Percentiles rank a stretch among this genome's conserved stretches.
Conservation (phyloP, 345 rosid species). For the Mangifera indica region DNA sequence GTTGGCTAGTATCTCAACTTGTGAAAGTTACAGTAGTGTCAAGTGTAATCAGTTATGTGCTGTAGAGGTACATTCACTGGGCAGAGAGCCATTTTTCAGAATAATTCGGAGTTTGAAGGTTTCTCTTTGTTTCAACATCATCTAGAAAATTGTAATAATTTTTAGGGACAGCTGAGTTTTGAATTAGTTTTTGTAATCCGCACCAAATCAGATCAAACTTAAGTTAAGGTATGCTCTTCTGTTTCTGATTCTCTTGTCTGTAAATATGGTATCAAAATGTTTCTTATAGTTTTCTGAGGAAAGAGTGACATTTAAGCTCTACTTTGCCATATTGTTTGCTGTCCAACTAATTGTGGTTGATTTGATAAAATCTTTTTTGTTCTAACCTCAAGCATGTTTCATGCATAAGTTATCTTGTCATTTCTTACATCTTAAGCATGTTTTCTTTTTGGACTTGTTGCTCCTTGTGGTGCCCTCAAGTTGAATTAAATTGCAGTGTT, state of each 20-base stretch:
- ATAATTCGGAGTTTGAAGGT: too few species aligned
- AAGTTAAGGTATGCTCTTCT: not conserved
- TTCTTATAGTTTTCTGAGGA: too few species aligned
- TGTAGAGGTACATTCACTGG: not conserved
- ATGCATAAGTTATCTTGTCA: not conserved
- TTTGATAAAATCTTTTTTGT: not conserved
- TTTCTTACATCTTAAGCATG: not conserved
- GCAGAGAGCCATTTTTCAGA: not conserved
- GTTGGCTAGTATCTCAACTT: constrained; percentile 1
- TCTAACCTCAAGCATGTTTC: not conserved
- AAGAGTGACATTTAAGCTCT: too few species aligned
- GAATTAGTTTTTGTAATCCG: too few species aligned
- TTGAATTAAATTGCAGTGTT: not conserved
- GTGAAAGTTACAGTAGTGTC: too few species aligned
- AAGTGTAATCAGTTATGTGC: not conserved
- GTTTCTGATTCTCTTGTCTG: not conserved
- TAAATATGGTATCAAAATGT: too few species aligned
- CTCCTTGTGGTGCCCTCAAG: not conserved
- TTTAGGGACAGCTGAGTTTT: not conserved
- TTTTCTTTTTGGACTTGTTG: not conserved
- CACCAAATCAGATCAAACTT: too few species aligned
- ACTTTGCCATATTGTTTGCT: not conserved
- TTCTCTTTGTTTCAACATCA: not conserved
- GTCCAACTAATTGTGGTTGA: not conserved
- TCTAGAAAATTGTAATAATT: too few species aligned